phyloP scores from a whole-genome alignment of 2,329 filamentous ascomycete genomes.

The Bipolaris zeicola region DNA sequence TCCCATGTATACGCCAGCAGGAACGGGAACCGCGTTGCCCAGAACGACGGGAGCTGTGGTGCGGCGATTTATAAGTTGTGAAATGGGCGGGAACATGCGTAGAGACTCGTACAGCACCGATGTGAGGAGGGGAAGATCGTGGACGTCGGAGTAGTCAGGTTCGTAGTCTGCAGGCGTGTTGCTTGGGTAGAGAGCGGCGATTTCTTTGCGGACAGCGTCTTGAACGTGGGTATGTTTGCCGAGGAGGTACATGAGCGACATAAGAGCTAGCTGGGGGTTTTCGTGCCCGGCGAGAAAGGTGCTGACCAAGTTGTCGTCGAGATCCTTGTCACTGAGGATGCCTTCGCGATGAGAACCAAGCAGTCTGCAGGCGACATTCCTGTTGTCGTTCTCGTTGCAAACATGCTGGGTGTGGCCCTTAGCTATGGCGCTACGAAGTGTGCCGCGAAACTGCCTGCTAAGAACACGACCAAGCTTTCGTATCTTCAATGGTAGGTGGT shows the following conservation, averaged over 20 bases:
- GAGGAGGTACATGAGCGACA: constrained; percentile 35
- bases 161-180: constrained; percentile 22
- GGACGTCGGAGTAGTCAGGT: constrained; percentile 30
- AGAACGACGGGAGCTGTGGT: constrained; percentile 39
- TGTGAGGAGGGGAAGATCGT: constrained; percentile 52
- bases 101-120: constrained; percentile 55
- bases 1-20: constrained; percentile 31
- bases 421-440: constrained; percentile 25
- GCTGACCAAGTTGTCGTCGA: constrained; percentile 35
- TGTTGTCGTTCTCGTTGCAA: constrained; percentile 28
- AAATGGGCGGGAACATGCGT: constrained; percentile 57
- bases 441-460: constrained; percentile 27
- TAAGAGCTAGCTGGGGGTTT: constrained; percentile 33
- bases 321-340: constrained; percentile 29
- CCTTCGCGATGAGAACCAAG: constrained; percentile 31
- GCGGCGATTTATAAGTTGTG: constrained; percentile 56
- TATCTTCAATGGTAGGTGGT: constrained; percentile 26
- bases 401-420: constrained; percentile 34
- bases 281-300: constrained; percentile 38
- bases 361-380: constrained; percentile 28
- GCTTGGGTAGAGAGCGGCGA: constrained; percentile 20
- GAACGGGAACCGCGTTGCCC: constrained; percentile 27
- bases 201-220: constrained; percentile 26
- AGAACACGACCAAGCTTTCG: constrained; percentile 28
- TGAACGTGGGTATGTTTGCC: constrained; percentile 27